Base-by-base conservation (phyloP, 202 grass and related monocot genomes). In the Musa balbisiana region DNA sequence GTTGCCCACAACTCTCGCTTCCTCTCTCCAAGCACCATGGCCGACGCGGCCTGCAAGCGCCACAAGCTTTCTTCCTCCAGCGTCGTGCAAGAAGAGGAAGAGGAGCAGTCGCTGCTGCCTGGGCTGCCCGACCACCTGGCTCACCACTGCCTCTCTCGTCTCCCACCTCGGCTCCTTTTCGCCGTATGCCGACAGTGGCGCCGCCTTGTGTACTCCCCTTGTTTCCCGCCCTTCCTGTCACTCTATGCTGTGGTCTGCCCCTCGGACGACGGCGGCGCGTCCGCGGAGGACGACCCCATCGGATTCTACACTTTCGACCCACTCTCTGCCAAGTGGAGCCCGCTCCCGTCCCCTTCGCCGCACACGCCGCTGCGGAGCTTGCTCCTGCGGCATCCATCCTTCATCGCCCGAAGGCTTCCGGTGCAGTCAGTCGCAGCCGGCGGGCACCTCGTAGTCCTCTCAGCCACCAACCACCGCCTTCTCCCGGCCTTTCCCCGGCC, bases 401-500 rank as follows among this genome's bases (percentile, higher is more conserved):
- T 72, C 69, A 72, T 72, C 69, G 69, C 69, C 49, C 50, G 69
- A 16, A 52, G 52, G 12, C 52, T 73, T 52, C 71, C 71, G 8
- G 52, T 73, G 20, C 71, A 73, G 71, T 26, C 52, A 3, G 71
- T 73, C 51, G 52, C 71, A 19, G 52, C 52, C 21, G 9, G n/a
- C 0, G 52, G 52, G 10, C 52, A 73, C 52, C 71, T 73, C 71
- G 71, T 56, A 19, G 8, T 73, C n/a, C 22, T 73, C 14, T 52
- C 71, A 11, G 71, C 71, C 71, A 25, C 71, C 52, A 73, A 51
- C 2, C 51, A 53, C 11, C 2, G 20, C 51, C 71, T 73, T 21
- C 71, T 53, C 71, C 71, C 71, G 21, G 71, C 71, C 71, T 13
- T 73, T 11, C 11, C 71, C 52, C 52, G 71, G 13, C 71, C 71